Conservation (phyloP, 108 stramenopile genomes). For the Ochromonas danica region DNA sequence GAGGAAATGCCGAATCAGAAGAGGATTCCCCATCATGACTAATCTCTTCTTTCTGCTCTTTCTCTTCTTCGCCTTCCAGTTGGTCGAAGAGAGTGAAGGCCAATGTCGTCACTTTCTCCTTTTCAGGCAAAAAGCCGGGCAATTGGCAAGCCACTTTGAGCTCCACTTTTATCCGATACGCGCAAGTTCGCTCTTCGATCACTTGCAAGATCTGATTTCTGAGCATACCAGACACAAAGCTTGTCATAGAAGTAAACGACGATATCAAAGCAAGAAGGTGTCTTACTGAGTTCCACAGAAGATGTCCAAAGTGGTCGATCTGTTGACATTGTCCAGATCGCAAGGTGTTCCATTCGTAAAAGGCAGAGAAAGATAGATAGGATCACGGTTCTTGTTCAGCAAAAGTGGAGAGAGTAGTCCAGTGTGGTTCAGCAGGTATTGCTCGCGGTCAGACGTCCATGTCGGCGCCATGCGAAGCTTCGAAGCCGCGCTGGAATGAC, state of each 20-base stretch:
- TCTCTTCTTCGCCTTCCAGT: too few species aligned
- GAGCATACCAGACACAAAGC: too few species aligned
- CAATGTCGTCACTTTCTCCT: not conserved
- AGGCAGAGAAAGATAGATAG: not conserved
- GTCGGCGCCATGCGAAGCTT: not conserved
- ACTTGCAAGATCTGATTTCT: not conserved
- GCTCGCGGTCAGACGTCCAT: not conserved
- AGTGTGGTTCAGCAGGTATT: not conserved
- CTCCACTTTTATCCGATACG: not conserved
- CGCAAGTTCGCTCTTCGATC: not conserved
- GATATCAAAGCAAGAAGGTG: too few species aligned
- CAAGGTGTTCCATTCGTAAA: conserved; percentile 19
- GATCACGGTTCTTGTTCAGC: not conserved
- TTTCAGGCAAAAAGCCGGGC: not conserved
- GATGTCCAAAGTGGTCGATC: not conserved
- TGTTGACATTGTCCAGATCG: conserved; percentile 1
- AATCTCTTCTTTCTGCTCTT: too few species aligned
- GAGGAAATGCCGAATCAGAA: too few species aligned
- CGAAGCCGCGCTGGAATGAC: not conserved
- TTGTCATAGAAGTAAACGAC: too few species aligned
- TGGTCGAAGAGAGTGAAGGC: too few species aligned
- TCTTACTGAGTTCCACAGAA: not conserved
- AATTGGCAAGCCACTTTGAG: not conserved
- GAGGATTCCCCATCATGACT: too few species aligned
- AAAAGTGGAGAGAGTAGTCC: conserved; percentile 3